Evolutionary conservation across 2,329 filamentous ascomycete species (phyloP).

Genomic region (Stagonosporopsis chrysanthemi): DNA sequence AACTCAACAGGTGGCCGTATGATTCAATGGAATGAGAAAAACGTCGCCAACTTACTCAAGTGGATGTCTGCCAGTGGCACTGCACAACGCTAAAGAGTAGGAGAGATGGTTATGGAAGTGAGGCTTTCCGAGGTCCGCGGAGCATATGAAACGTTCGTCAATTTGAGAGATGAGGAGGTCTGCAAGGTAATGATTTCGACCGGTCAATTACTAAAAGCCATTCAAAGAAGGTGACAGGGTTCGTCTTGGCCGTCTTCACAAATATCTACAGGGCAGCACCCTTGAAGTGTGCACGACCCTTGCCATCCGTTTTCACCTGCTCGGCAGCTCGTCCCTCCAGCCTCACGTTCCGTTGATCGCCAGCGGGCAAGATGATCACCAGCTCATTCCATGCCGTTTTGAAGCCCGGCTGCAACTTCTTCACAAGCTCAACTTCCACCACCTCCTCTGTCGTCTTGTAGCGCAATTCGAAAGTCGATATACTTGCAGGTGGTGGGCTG

Average conservation of each 20-base stretch:
- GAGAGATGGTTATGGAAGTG: too few relatives aligned
- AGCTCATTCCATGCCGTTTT: slow-evolving; percentile 60
- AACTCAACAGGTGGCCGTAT: background rate
- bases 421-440: slow-evolving; percentile 54
- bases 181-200: too few relatives aligned
- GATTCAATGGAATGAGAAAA: background rate
- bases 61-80: too few relatives aligned
- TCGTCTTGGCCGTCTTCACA: background rate
- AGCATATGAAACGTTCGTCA: too few relatives aligned
- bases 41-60: too few relatives aligned
- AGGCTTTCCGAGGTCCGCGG: too few relatives aligned
- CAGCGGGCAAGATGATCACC: slow-evolving; percentile 59
- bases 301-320: slow-evolving; percentile 11
- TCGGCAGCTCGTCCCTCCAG: slow-evolving; percentile 24
- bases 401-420: slow-evolving; percentile 53
- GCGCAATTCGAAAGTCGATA: slow-evolving; percentile 37
- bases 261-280: background rate
- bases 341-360: slow-evolving; percentile 54
- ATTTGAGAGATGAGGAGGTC: too few relatives aligned
- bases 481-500: slow-evolving; percentile 49
- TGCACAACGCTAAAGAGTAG: too few relatives aligned
- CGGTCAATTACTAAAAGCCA: too few relatives aligned
- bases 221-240: background rate
- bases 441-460: slow-evolving; percentile 51
- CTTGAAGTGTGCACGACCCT: slow-evolving; percentile 13